Evolutionary conservation across 257 asterid genomes (phyloP).

Genomic region (Nicotiana benthamiana): DNA sequence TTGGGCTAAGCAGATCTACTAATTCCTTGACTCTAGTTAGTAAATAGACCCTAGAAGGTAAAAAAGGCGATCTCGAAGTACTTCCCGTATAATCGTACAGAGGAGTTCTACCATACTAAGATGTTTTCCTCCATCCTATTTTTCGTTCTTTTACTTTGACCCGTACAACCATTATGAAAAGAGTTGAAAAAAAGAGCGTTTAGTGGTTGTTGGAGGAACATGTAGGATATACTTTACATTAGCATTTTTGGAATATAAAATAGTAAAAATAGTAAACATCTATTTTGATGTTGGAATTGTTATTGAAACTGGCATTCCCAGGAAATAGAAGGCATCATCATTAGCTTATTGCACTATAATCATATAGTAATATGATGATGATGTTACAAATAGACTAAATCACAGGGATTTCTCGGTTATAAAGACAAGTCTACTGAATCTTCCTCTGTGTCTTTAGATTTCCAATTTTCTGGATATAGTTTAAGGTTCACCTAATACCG

Average conservation of each 20-base stretch:
- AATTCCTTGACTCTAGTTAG: too few relatives aligned
- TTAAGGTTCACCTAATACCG: neutral
- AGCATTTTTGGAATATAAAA: neutral
- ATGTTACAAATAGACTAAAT: neutral
- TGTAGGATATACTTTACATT: neutral
- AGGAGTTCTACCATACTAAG: neutral
- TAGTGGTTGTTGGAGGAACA: constrained; percentile 1
- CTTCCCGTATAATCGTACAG: too few relatives aligned
- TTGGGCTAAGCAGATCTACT: too few relatives aligned
- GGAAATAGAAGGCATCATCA: neutral
- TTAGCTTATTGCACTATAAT: neutral
- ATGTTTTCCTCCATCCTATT: neutral
- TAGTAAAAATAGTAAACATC: neutral
- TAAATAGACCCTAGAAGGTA: too few relatives aligned
- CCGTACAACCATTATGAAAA: neutral
- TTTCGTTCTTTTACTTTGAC: neutral
- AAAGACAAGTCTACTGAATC: neutral
- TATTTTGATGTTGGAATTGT: neutral
- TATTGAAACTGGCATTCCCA: neutral
- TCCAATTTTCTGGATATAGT: neutral
- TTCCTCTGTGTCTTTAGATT: neutral
- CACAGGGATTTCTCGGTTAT: too few relatives aligned
- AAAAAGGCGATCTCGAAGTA: too few relatives aligned
- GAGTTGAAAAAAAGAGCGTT: neutral
- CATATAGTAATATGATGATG: neutral